Evolutionary conservation across 1,139 yeast species (phyloP).

Genomic region (Meyerozyma smithsonii): DNA sequence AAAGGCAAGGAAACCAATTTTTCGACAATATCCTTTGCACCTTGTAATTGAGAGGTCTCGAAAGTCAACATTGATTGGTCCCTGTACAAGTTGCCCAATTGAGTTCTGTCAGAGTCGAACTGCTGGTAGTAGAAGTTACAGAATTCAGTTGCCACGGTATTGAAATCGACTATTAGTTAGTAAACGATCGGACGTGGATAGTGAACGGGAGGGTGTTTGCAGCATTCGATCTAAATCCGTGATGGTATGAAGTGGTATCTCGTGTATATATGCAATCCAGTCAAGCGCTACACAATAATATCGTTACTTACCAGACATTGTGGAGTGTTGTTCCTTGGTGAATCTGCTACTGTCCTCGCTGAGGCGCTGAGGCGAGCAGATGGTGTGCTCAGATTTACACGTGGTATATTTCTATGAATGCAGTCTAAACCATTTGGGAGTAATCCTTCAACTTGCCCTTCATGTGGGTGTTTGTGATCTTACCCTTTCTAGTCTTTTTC

Average conservation of each 20-base stretch:
- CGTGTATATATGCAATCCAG: no score
- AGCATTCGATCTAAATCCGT: no score
- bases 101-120: conserved; percentile 88
- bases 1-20: conserved; percentile 85
- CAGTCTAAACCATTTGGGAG: conserved; percentile 32
- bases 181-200: no score
- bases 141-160: conserved; percentile 74
- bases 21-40: conserved; percentile 88
- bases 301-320: conserved; percentile 12
- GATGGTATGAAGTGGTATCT: no score
- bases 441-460: conserved; percentile 92
- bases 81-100: conserved; percentile 91
- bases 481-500: conserved; percentile 88
- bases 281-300: neutral
- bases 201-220: no score
- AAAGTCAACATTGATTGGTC: conserved; percentile 97
- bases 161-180: conserved; percentile 53
- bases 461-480: conserved; percentile 94
- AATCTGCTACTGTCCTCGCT: neutral
- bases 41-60: conserved; percentile 92
- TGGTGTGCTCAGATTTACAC: conserved; percentile 1
- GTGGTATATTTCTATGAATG: neutral
- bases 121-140: conserved; percentile 93
- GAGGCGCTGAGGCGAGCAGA: neutral
- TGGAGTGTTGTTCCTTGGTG: conserved; percentile 2